These are phyloP conservation scores for Lentithecium fluviatile DNA, from an alignment of 495 filamentous ascomycete genomes.

Conservation along the genomic window DNA sequence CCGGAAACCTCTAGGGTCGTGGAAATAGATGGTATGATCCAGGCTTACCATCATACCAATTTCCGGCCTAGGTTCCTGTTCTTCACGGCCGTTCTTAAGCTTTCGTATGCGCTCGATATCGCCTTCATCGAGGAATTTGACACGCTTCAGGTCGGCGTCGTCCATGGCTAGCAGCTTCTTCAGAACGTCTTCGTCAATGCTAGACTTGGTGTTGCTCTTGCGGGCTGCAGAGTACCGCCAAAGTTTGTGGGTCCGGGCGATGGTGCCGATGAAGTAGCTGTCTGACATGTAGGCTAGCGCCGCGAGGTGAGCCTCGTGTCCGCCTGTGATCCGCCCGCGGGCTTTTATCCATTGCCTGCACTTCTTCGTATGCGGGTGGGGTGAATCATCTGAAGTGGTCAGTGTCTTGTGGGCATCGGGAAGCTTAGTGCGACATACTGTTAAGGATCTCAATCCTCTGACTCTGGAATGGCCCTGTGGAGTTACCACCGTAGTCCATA, in stretches of 20 bases:
- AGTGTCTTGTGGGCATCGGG: neutral
- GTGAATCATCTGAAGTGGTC: constrained; percentile 36
- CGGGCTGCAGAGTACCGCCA: constrained; percentile 51
- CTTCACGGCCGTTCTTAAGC: constrained; percentile 24
- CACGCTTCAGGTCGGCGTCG: constrained; percentile 29
- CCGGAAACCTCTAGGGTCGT: constrained; percentile 71
- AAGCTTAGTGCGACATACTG: constrained; percentile 24
- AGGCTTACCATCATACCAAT: constrained; percentile 96
- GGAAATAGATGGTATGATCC: constrained; percentile 95
- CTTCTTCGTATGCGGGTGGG: constrained; percentile 54
- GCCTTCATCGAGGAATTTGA: constrained; percentile 25
- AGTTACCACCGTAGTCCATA: constrained; percentile 10
- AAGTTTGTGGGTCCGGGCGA: constrained; percentile 66
- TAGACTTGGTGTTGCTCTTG: constrained; percentile 39
- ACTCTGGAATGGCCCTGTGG: constrained; percentile 57
- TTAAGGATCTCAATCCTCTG: constrained; percentile 55
- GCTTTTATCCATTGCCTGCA: constrained; percentile 77
- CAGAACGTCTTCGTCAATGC: constrained; percentile 34
- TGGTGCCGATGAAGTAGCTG: constrained; percentile 88
- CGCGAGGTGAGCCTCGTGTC: constrained; percentile 71
- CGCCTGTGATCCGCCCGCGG: constrained; percentile 64
- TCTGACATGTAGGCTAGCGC: constrained; percentile 93
- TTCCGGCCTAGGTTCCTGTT: constrained; percentile 42
- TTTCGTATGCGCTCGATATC: constrained; percentile 22
- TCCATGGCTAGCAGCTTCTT: constrained; percentile 38